Percentiles rank a stretch among this genome's conserved stretches.
Evolutionary conservation across 2,329 filamentous ascomycete species (phyloP).

Genomic region (Penicillium sp.): DNA sequence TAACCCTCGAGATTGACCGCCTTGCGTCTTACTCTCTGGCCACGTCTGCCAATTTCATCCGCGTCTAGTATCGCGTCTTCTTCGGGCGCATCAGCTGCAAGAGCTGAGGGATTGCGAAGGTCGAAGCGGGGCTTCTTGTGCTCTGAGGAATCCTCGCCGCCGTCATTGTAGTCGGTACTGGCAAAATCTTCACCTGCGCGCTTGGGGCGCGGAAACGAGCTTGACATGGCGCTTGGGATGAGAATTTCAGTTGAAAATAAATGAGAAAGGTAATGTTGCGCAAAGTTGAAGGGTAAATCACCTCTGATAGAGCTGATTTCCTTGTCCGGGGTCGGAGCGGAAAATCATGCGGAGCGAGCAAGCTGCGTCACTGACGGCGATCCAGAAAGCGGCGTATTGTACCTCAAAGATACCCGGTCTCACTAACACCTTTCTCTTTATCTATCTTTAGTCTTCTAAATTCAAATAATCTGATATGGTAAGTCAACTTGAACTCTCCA

Average conservation of each 20-base stretch:
- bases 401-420: background rate
- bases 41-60: slow-evolving; percentile 79
- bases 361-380: slow-evolving; percentile 37
- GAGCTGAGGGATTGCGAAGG: slow-evolving; percentile 85
- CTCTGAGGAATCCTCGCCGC: slow-evolving; percentile 44
- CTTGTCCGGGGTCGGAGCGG: slow-evolving; percentile 38
- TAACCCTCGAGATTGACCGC: slow-evolving; percentile 97
- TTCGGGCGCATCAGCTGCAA: slow-evolving; percentile 76
- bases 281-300: slow-evolving; percentile 8
- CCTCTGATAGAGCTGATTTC: background rate
- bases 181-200: slow-evolving; percentile 78
- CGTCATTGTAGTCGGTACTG: slow-evolving; percentile 64
- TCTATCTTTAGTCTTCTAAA: background rate
- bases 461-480: slow-evolving; percentile 24
- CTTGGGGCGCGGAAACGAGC: slow-evolving; percentile 72
- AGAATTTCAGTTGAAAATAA: background rate
- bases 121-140: slow-evolving; percentile 88
- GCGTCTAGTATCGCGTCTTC: slow-evolving; percentile 77
- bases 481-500: slow-evolving; percentile 1
- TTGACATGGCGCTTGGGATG: slow-evolving; percentile 48
- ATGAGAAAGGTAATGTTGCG: background rate
- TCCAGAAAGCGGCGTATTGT: slow-evolving; percentile 14
- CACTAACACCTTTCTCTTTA: background rate
- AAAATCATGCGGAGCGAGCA: slow-evolving; percentile 38
- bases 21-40: slow-evolving; percentile 76